phyloP scores from a whole-genome alignment of 2,329 filamentous ascomycete species.

The Penicillium sp. region DNA sequence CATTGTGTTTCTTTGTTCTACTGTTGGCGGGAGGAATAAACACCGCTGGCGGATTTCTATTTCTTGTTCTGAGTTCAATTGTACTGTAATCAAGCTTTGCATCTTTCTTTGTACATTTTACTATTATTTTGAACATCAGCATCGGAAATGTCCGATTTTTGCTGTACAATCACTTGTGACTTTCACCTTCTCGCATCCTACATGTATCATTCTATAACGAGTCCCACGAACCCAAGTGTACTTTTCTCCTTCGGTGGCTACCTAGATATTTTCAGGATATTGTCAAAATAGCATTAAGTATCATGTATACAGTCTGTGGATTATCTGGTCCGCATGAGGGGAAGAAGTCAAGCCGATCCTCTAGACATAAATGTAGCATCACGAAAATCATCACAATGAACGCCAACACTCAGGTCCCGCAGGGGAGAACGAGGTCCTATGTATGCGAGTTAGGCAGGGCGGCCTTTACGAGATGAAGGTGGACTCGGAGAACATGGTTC shows the following conservation, averaged over 20 bases:
- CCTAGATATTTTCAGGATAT: constrained; percentile 9
- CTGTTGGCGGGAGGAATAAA: neutral
- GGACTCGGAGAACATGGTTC: constrained; percentile 78
- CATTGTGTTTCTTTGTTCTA: neutral
- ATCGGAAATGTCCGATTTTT: neutral
- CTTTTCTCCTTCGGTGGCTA: neutral
- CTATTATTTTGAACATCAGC: neutral
- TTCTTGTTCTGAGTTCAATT: constrained; percentile 8
- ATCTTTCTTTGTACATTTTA: constrained; percentile 12
- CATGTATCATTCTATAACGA: neutral
- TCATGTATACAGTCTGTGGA: constrained; percentile 28
- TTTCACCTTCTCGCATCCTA: neutral
- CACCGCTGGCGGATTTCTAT: constrained; percentile 10
- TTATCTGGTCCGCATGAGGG: constrained; percentile 20
- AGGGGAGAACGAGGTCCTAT: constrained; percentile 26
- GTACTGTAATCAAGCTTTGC: constrained; percentile 7
- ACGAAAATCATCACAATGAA: constrained; percentile 26
- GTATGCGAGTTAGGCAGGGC: constrained; percentile 21
- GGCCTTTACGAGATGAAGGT: constrained; percentile 80
- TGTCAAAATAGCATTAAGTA: constrained; percentile 31
- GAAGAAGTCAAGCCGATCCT: constrained; percentile 17
- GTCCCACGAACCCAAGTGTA: neutral
- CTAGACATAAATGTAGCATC: constrained; percentile 29
- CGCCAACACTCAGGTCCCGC: constrained; percentile 24
- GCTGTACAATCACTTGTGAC: constrained; percentile 1